Evolutionary conservation across 176 grass and related monocot genomes (phyloP).

Genomic region (Poa annua): DNA sequence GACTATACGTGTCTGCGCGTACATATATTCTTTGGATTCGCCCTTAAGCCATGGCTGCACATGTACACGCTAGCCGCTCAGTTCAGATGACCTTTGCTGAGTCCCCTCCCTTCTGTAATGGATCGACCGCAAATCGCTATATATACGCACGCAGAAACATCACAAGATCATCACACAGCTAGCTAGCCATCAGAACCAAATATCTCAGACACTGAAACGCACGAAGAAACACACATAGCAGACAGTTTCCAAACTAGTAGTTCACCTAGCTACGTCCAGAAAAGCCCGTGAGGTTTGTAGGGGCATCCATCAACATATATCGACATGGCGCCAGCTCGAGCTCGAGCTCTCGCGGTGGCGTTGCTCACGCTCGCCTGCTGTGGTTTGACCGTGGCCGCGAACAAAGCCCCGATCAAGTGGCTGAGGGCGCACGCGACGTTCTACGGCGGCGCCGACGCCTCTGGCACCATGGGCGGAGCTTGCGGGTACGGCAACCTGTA

Average conservation of each 20-base stretch:
- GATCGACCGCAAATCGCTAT: conserved; percentile 2
- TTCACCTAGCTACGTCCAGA: background rate
- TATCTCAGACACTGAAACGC: background rate
- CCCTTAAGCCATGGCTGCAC: conserved; percentile 33
- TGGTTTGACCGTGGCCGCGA: background rate
- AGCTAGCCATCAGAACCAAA: background rate
- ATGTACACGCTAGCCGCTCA: background rate
- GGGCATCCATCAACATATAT: background rate
- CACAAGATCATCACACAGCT: background rate
- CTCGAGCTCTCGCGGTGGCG: background rate
- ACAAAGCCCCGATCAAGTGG: background rate
- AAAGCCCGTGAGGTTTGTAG: background rate
- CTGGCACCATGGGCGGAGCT: background rate
- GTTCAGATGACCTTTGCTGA: background rate
- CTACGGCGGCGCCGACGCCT: background rate
- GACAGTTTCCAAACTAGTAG: background rate
- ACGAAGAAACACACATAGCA: background rate
- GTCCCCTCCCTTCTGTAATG: background rate
- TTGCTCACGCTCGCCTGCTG: background rate
- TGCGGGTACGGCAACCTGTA: conserved; percentile 78
- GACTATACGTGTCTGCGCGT: conserved; percentile 8
- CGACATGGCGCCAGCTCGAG: background rate
- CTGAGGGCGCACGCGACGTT: background rate
- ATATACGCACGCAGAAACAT: background rate
- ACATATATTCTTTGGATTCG: background rate